Conservation (phyloP, 2,329 filamentous ascomycete species). For the Aciculosporium take region DNA sequence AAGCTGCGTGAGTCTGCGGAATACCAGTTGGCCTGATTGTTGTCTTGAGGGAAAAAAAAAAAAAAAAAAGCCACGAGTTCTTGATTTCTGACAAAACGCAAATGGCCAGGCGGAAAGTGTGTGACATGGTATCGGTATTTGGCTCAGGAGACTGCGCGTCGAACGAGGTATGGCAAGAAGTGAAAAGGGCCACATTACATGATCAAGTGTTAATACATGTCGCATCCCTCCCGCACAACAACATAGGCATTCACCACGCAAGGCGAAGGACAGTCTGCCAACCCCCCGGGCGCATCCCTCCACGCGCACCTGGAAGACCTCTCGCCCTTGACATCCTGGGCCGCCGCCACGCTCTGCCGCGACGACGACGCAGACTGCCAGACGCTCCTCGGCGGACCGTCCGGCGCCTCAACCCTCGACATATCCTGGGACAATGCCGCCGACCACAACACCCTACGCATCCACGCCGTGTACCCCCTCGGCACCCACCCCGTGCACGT, state of each 20-base stretch:
- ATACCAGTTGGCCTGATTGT: not conserved
- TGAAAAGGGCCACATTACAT: not conserved
- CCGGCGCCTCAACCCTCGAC: conserved; percentile 52
- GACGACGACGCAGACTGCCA: conserved; percentile 33
- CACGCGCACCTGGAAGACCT: conserved; percentile 50
- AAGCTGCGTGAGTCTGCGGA: conserved; percentile 11
- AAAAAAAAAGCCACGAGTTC: too few relatives aligned
- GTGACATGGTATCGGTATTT: conserved; percentile 44
- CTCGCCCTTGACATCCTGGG: conserved; percentile 36
- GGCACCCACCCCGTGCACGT: too few relatives aligned
- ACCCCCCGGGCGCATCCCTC: conserved; percentile 26
- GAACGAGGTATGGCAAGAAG: conserved; percentile 12
- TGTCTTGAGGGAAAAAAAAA: not conserved
- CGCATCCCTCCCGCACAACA: too few relatives aligned
- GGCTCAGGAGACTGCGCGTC: conserved; percentile 39
- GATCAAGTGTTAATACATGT: not conserved
- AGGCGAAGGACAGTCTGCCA: conserved; percentile 16
- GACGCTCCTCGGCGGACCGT: conserved; percentile 27
- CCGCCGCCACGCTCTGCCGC: conserved; percentile 37
- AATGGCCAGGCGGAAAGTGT: conserved; percentile 27
- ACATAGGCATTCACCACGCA: conserved; percentile 48
- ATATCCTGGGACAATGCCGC: conserved; percentile 62
- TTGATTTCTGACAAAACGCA: not conserved
- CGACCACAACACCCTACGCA: conserved; percentile 47
- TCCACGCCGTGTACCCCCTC: conserved; percentile 51